Evolutionary conservation across 208 protist genomes (phyloP), one percentile per base, ranked within the genome.

Genomic region (Herpetomonas samuelpessoai): DNA sequence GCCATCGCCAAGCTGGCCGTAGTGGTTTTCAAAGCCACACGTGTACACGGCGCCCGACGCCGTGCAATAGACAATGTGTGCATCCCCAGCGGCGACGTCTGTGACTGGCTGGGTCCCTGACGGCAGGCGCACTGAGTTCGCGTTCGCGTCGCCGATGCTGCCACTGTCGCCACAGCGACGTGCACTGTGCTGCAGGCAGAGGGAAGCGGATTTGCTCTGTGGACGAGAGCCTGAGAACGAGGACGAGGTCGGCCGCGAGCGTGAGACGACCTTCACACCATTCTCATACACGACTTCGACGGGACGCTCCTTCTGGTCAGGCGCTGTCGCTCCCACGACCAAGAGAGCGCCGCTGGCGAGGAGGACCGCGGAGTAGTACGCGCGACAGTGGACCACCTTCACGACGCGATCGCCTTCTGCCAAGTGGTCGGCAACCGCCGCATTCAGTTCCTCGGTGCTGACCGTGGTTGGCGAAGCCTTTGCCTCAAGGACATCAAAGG

Each of bases 1-100:
- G 27, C 83, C 88, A 62, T 92, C 83, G 19, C 88, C 88, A 25
- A 95, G 76, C 72, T 95, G 88, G 10, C 88, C 88, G 63, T 89
- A 79, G 18, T 56, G 71, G 56, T 95, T 95, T 57, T 77, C 68
- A 60, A 77, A 92, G 49, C 88, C 84, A 51, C 83, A 88, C 19
- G 57, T 88, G 76, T 81, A 91, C 6, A 91, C 81, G 1, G 71
- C 69, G 39, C 88, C 88, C 10, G 76, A 77, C 2, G 64, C 62
- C 9, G 82, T 95, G 67, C 84, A 92, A 64, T 85, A 92, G 21
- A 88, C 88, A 68, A 95, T 79, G 68, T 95, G 88, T 9, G 65
- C 48, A 26, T 74, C 75, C 16, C 88, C 88, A 2, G 88, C 80
- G 28, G 77, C 83, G 1, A 95, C 83, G 67, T 95, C 88, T 0